phyloP scores from a whole-genome alignment of 2,329 filamentous ascomycete genomes.

The Fusarium sp. region DNA sequence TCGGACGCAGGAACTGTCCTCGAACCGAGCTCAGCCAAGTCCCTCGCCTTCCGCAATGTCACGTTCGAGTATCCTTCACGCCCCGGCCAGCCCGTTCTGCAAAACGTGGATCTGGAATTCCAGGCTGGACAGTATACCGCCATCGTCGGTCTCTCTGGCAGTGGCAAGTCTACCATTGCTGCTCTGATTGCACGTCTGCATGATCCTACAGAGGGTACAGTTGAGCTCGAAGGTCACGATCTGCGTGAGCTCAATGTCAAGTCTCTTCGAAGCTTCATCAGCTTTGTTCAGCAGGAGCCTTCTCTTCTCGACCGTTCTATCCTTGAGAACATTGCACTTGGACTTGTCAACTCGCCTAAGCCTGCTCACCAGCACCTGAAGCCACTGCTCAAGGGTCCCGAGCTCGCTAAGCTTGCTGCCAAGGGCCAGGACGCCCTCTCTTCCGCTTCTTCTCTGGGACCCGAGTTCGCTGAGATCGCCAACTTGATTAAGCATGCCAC shows the following conservation, averaged over 20 bases:
- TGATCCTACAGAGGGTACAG: constrained; percentile 60
- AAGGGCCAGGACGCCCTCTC: constrained; percentile 60
- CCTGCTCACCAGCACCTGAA: constrained; percentile 55
- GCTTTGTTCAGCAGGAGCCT: constrained; percentile 58
- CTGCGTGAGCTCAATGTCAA: constrained; percentile 60
- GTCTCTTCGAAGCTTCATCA: constrained; percentile 54
- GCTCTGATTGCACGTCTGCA: constrained; percentile 68
- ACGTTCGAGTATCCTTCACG: constrained; percentile 59
- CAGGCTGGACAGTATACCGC: constrained; percentile 62
- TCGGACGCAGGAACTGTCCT: constrained; percentile 52
- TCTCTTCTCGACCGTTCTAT: constrained; percentile 58
- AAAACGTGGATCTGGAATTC: constrained; percentile 58
- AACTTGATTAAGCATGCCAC: constrained; percentile 63
- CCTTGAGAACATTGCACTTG: constrained; percentile 64
- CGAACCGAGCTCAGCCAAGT: constrained; percentile 53
- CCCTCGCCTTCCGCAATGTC: constrained; percentile 51
- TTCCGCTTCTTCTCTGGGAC: constrained; percentile 57
- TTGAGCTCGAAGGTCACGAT: constrained; percentile 60
- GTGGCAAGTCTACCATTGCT: constrained; percentile 67
- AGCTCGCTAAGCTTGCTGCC: constrained; percentile 62
- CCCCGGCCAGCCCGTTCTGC: constrained; percentile 54
- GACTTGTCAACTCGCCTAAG: constrained; percentile 47
- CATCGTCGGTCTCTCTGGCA: constrained; percentile 67
- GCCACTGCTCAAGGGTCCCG: constrained; percentile 58
- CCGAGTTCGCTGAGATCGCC: constrained; percentile 59